Evolutionary conservation across 164 flowering plant species (phyloP).

Genomic region (Aristolochia californica): DNA sequence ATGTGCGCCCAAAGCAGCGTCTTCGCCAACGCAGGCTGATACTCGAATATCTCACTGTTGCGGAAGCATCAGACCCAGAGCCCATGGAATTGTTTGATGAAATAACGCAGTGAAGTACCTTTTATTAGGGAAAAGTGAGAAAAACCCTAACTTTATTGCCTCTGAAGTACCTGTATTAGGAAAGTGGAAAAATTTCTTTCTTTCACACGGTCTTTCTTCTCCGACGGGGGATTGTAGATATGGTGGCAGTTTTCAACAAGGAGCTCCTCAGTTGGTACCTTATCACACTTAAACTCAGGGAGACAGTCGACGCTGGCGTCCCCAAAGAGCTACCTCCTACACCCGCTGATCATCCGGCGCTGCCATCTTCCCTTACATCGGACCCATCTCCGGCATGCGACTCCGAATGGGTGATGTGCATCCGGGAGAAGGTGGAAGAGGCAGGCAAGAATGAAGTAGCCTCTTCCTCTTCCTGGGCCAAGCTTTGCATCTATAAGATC

Average conservation of each 20-base stretch:
- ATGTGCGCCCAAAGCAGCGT: no score
- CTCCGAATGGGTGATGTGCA: slow-evolving; percentile 57
- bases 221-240: not conserved
- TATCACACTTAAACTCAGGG: slow-evolving; percentile 25
- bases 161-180: no score
- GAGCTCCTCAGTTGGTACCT: slow-evolving; percentile 30
- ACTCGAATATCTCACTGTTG: no score
- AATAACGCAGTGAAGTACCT: no score
- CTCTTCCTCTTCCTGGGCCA: slow-evolving; percentile 36
- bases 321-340: not conserved
- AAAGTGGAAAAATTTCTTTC: no score
- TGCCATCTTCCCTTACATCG: not conserved
- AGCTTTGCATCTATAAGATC: slow-evolving; percentile 40
- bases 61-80: no score
- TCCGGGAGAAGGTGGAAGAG: slow-evolving; percentile 53
- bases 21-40: no score
- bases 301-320: slow-evolving; percentile 15
- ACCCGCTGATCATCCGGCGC: not conserved
- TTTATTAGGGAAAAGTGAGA: no score
- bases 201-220: no score
- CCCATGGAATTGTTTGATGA: no score
- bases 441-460: slow-evolving; percentile 50
- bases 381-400: slow-evolving; percentile 14
- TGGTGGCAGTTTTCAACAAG: slow-evolving; percentile 32
- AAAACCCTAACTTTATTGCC: no score